Percentiles rank a stretch among this genome's conserved stretches.
Evolutionary conservation across 2,329 filamentous ascomycete species (phyloP).

Genomic region (Fusarium sp.): DNA sequence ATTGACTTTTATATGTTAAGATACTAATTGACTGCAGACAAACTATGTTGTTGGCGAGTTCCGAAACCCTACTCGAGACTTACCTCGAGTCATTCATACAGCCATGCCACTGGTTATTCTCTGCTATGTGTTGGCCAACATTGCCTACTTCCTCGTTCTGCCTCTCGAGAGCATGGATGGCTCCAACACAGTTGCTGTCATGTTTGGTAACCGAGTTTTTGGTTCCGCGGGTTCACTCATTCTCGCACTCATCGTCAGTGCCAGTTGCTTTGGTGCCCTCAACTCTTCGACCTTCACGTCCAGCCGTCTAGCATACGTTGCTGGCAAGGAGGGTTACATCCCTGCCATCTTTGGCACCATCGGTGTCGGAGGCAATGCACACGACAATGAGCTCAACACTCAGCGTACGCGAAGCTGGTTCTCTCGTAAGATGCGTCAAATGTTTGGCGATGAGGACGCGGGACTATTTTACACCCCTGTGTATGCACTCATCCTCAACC

Average conservation of each 20-base stretch:
- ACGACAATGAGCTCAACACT: slow-evolving; percentile 58
- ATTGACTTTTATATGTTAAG: not conserved
- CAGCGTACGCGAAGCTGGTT: slow-evolving; percentile 68
- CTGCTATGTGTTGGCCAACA: slow-evolving; percentile 89
- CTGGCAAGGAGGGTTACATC: slow-evolving; percentile 94
- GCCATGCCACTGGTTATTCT: slow-evolving; percentile 95
- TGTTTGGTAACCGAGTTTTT: slow-evolving; percentile 92
- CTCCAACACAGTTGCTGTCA: slow-evolving; percentile 94
- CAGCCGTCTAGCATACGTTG: slow-evolving; percentile 91
- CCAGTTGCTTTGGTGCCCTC: slow-evolving; percentile 92
- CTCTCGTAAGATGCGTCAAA: slow-evolving; percentile 68
- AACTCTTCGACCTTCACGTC: slow-evolving; percentile 96
- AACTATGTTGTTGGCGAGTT: slow-evolving; percentile 99
- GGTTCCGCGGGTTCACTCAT: slow-evolving; percentile 85
- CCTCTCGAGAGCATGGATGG: slow-evolving; percentile 84
- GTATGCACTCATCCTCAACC: slow-evolving; percentile 88
- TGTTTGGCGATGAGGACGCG: slow-evolving; percentile 81
- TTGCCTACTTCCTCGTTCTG: slow-evolving; percentile 94
- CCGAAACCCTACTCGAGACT: slow-evolving; percentile 87
- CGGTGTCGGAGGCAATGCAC: slow-evolving; percentile 70
- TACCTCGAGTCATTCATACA: slow-evolving; percentile 95
- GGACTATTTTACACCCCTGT: slow-evolving; percentile 95
- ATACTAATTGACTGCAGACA: slow-evolving; percentile 68
- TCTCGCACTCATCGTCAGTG: slow-evolving; percentile 88
- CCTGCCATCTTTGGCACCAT: slow-evolving; percentile 86